Evolutionary conservation across 1,139 yeast species (phyloP), one percentile per base, ranked within the genome.

Genomic region (Saccharomyces hybrid): DNA sequence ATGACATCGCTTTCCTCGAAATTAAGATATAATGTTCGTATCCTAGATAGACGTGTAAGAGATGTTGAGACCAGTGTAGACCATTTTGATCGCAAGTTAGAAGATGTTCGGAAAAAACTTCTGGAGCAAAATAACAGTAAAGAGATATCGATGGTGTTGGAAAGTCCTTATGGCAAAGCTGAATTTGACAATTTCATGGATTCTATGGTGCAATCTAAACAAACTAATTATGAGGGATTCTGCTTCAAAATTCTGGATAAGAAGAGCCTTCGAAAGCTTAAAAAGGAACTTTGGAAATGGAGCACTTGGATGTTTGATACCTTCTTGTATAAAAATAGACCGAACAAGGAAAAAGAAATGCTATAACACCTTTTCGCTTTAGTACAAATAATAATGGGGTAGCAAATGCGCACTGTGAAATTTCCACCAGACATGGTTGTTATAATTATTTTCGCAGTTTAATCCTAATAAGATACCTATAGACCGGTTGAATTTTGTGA

Each of bases 21-120:
- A 25, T 28, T 50, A n/a, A 47, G 20, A 4, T 50, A 46, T 32
- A 47, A 47, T 6, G 50, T 47, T 7, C 44, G 38, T 25, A 47
- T 47, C 4, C 20, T 46, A 5, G 50, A 51, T 20, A 42, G 54
- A 5, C 46, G 48, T 41, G 38, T 55, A 16, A 38, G 34, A 48
- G 48, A 48, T 49, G 28, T 50, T 14, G 50, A 50, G 32, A 13
- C 50, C 23, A 50, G 48, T 7, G 32, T 50, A 23, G 47, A 47
- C 34, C 47, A 42, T 41, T 50, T 50, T 25, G 50, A 50, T 25
- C 23, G 20, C 26, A 34, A 47, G 38, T 34, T 50, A 5, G 47
- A 30, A 13, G 48, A 28, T 42, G 48, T 50, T 11, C 28, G 47
- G 20, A 48, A 23, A 5, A 30, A 23, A 7, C 26, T 50, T 28